Base-by-base conservation (phyloP, 2,329 filamentous ascomycete species). In the Neonectria magnoliae region DNA sequence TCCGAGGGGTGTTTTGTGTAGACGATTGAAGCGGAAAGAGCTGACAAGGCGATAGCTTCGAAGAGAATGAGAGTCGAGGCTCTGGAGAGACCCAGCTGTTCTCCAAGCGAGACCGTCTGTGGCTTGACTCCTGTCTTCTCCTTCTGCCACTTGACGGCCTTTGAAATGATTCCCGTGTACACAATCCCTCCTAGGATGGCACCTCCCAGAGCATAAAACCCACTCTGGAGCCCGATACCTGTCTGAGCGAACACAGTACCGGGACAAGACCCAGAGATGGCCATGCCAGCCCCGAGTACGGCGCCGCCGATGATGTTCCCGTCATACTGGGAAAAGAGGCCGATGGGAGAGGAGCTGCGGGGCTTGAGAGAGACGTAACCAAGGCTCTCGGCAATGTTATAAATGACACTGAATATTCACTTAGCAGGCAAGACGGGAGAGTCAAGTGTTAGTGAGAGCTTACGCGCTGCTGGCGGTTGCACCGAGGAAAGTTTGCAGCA, bases 271-370 rank as follows among this genome's bases (percentile, higher is more conserved):
- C 88, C 89, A 0, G 88, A 85, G 16, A 91, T 78, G 6, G 87
- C 83, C 89, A 92, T 91, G 60, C 90, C 90, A n/a, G 84, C 75
- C 38, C 90, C 90, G 27, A 90, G 83, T 3, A 91, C 77, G 16
- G 81, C 72, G 5, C 90, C 90, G 60, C 90, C 90, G 68, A 91
- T 69, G 51, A 91, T 76, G 74, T 92, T 92, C 60, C 88, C 90
- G 70, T 91, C 89, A 71, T 88, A 88, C 18, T 77, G 73, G 9
- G 80, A 79, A 68, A 88, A 83, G 70, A 89, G 78, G 57, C 83
- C 84, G 27, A 89, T 73, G 6, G 83, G 80, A 1, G 87, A 85
- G 36, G 83, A 83, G 61, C 79, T 76, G 10, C 87, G 85, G 0
- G 86, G 84, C 2, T 77, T 77, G 13, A 86, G 77, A 16, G 74